Evolutionary conservation across 176 grass and related monocot species (phyloP), one percentile per base, ranked within the genome.

Genomic region (Puccinellia tenuiflora): DNA sequence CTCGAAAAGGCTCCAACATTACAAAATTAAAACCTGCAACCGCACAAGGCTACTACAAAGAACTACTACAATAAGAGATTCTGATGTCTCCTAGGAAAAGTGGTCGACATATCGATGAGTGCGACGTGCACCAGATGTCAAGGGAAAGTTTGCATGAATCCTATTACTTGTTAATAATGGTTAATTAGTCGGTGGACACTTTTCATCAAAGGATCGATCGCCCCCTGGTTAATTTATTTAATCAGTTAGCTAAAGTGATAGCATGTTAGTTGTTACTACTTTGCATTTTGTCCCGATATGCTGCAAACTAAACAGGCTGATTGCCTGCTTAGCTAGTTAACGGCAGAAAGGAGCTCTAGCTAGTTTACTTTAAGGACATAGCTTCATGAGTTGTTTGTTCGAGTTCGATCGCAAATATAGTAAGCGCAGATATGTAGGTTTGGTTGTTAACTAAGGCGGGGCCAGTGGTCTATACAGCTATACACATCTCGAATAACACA

Each of bases 291-390:
- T 90, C 70, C 57, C 17, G 79, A 79, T 90, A 79, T 72, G 72
- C 16, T 65, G 14, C 57, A 33, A 45, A 21, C 47, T 73, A 5
- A 71, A 76, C 42, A 52, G 13, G 65, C 11, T 65, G 54, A 82
- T 78, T 78, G 13, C 55, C 11, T 65, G 54, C 78, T 78, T 78
- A 86, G 73, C 73, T 86, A 72, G 88, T 85, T 85, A 81, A 85
- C 88, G 83, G 78, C 62, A 72, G 34, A 85, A 70, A 73, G 62
- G 25, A 21, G 61, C 15, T 81, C 77, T 60, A 43, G 22, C 39
- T 48, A 45, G 12, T 64, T 86, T 90, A 86, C 29, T 64, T 3
- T 47, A 54, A 78, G n/a, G 42, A 65, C 73, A 82, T 73, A 64
- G 73, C 69, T 16, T 46, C 52, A 70, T 89, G 65, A 54, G 69